phyloP scores from a whole-genome alignment of 805 yeast genomes.

The Yarrowia alimentaria region DNA sequence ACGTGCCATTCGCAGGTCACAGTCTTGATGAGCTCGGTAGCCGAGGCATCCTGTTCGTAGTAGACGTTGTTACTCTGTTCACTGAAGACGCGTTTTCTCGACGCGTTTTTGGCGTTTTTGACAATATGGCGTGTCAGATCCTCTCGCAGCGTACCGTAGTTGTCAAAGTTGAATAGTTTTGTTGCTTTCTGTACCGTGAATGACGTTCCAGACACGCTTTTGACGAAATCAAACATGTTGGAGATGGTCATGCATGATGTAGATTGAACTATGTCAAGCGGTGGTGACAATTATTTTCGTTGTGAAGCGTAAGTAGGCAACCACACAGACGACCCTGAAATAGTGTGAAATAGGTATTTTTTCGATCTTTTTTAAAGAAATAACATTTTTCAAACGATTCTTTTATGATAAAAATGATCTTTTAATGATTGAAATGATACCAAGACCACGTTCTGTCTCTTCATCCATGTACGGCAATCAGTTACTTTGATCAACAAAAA shows the following conservation, averaged over 20 bases:
- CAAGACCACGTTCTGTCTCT: too few species aligned
- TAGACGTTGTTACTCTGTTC: constrained; percentile 21
- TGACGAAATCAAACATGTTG: constrained; percentile 29
- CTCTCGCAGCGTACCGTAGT: not conserved
- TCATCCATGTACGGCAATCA: too few species aligned
- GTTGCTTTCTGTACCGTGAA: constrained; percentile 28
- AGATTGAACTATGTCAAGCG: too few species aligned
- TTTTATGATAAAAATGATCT: too few species aligned
- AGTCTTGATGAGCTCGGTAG: constrained; percentile 10
- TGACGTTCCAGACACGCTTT: constrained; percentile 29
- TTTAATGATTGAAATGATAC: too few species aligned
- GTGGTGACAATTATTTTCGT: too few species aligned
- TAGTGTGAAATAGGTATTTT: too few species aligned
- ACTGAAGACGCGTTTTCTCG: constrained; percentile 26
- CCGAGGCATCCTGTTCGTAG: constrained; percentile 6
- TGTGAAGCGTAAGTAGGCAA: too few species aligned
- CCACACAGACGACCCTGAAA: too few species aligned
- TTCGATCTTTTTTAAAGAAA: too few species aligned
- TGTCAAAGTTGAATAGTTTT: constrained; percentile 19
- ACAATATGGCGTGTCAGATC: constrained; percentile 4
- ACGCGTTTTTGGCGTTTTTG: constrained; percentile 15
- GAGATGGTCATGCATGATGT: not conserved
- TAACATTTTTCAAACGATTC: too few species aligned
- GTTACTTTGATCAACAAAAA: too few species aligned
- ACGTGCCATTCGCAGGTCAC: constrained; percentile 22